A percentile compares a stretch with the other conserved stretches of the same genome.
These are phyloP conservation scores for Stereum hirsutum DNA, from an alignment of 1,284 basidiomycete species.

Conservation along the genomic window DNA sequence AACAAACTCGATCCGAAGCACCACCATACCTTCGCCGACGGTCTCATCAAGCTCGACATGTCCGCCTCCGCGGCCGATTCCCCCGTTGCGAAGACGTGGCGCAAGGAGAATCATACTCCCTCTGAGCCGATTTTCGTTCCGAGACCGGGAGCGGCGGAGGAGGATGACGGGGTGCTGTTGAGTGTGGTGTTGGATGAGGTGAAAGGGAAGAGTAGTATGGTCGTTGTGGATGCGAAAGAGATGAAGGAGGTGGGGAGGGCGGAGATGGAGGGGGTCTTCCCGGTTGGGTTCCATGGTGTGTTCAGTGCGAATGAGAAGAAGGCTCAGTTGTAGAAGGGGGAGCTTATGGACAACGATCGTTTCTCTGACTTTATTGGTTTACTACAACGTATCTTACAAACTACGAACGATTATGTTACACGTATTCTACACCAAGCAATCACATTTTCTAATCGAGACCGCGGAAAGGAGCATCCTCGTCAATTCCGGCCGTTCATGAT, in stretches of 20 bases:
- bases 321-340: too few species aligned
- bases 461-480: too few species aligned
- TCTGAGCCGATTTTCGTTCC: neutral
- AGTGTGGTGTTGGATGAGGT: neutral
- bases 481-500: too few species aligned
- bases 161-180: neutral
- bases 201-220: neutral
- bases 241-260: neutral
- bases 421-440: too few species aligned
- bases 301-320: too few species aligned
- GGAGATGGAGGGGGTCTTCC: neutral
- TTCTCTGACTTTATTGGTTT: too few species aligned
- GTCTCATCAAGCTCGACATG: neutral
- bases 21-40: neutral
- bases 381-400: too few species aligned
- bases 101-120: neutral
- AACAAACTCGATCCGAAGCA: neutral
- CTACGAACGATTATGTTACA: too few species aligned
- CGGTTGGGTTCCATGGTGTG: neutral
- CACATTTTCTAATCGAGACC: too few species aligned
- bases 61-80: neutral
- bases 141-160: neutral
- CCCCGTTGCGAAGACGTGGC: neutral
- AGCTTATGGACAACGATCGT: too few species aligned
- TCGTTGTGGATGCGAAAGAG: neutral